phyloP scores from a whole-genome alignment of 768 basidiomycete genomes.

The Lactifluus pinguis region DNA sequence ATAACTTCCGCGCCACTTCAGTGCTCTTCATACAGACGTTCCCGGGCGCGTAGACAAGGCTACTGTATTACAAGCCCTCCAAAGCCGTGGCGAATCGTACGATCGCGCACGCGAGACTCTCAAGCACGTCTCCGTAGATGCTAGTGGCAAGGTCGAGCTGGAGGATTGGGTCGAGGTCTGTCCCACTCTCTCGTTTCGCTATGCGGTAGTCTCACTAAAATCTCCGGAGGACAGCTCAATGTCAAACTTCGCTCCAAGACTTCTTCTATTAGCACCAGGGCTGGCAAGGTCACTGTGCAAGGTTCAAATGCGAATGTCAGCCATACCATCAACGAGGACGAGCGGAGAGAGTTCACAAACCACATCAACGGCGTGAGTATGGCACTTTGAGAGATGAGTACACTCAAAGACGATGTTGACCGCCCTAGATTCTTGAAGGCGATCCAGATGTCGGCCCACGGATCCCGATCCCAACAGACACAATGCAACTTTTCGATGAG shows the following conservation, averaged over 20 bases:
- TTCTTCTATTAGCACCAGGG: conserved; percentile 42
- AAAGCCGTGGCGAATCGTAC: conserved; percentile 79
- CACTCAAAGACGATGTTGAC: background rate
- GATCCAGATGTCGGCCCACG: conserved; percentile 77
- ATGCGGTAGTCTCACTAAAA: background rate
- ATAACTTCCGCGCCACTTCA: conserved; percentile 25
- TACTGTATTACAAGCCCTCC: conserved; percentile 67
- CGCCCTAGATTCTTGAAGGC: conserved; percentile 73
- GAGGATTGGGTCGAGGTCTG: conserved; percentile 97
- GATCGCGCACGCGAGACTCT: conserved; percentile 84
- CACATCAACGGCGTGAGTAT: conserved; percentile 86
- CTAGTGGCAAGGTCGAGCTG: conserved; percentile 91
- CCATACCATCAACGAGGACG: conserved; percentile 97
- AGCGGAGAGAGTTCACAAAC: conserved; percentile 90
- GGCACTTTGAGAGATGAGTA: background rate
- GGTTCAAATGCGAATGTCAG: conserved; percentile 93
- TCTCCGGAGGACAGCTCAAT: conserved; percentile 46
- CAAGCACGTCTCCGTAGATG: conserved; percentile 90
- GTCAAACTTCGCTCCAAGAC: conserved; percentile 59
- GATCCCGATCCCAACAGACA: conserved; percentile 88
- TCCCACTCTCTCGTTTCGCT: background rate
- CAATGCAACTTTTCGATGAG: conserved; percentile 98
- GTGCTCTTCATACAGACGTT: conserved; percentile 66
- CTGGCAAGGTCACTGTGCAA: conserved; percentile 88
- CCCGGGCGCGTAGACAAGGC: conserved; percentile 81